phyloP scores from a whole-genome alignment of 495 filamentous ascomycete species.

The Hypoxylon crocopeplum region DNA sequence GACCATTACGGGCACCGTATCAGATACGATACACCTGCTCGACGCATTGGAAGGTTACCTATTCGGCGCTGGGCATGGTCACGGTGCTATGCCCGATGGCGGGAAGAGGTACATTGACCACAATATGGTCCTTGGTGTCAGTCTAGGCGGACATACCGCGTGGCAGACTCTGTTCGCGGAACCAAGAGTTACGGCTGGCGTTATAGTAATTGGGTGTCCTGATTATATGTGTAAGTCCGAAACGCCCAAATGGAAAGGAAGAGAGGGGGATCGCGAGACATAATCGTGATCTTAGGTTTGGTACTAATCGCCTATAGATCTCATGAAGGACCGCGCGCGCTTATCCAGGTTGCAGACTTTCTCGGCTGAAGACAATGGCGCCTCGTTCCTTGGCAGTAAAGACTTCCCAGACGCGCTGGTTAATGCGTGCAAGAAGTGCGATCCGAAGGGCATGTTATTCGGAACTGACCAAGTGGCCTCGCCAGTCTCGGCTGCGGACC shows the following conservation, averaged over 20 bases:
- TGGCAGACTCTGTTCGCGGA: conserved; percentile 85
- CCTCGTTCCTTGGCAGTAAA: conserved; percentile 72
- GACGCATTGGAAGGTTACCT: conserved; percentile 78
- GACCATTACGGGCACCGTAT: conserved; percentile 66
- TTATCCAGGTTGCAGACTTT: conserved; percentile 72
- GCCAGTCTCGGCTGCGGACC: conserved; percentile 13
- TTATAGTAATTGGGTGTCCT: conserved; percentile 86
- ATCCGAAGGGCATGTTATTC: conserved; percentile 74
- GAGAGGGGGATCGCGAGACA: not conserved
- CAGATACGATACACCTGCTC: conserved; percentile 74
- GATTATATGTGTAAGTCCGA: conserved; percentile 71
- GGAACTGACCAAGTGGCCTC: conserved; percentile 42
- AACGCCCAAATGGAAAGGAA: not conserved
- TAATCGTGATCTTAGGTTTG: not conserved
- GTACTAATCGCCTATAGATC: conserved; percentile 40
- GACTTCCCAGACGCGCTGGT: conserved; percentile 77
- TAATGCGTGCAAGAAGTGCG: conserved; percentile 63
- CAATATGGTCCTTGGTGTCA: conserved; percentile 80
- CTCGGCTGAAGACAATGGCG: conserved; percentile 57
- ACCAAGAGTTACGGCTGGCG: conserved; percentile 73
- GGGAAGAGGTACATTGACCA: conserved; percentile 60
- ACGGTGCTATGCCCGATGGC: conserved; percentile 17
- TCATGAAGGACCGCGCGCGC: conserved; percentile 79
- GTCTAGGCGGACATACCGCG: conserved; percentile 85
- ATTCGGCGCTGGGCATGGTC: conserved; percentile 59